Base-by-base conservation (phyloP, 2,329 filamentous ascomycete species). In the Pseudogymnoascus verrucosus region DNA sequence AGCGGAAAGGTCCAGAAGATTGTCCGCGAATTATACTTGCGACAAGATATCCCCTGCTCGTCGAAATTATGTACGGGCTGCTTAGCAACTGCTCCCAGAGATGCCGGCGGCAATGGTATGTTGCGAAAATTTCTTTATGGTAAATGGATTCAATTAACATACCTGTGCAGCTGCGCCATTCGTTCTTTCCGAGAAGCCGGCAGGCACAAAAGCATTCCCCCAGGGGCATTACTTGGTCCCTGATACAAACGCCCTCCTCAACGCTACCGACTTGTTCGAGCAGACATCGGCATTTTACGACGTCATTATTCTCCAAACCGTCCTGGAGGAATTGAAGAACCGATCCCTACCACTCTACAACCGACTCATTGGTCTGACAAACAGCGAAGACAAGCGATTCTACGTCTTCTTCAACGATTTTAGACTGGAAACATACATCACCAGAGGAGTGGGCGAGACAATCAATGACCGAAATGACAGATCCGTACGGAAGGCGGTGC, bases 371-470 rank as follows among this genome's bases (percentile, higher is more conserved):
- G 87, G 89, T 21, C 80, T 99, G 67, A 96, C 93, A 40, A 96
- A 93, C 77, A 96, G 93, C 72, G 92, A 96, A 71, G 92, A 96
- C 68, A 99, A 99, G 80, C 87, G 93, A 63, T 98, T 96, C 74
- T 97, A 98, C 73, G 91, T 99, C 62, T 99, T 99, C 75, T 98
- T 98, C 84, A 99, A 99, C 75, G 95, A 99, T 71, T 99, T 99
- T 73, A 85, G 93, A 61, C 80, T 93, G 40, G 96, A 99, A 76
- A 99, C 95, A 0, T 90, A 96, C 72, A 85, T 97, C 59, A 78
- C 83, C 28, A 84, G 95, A 66, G 83, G 87, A 19, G 76, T 82
- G 5, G 88, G 90, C 39, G 95, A 99, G 78, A 89, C 85, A 2
- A 95, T 99, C 76, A 99, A 99, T 74, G 95, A 99, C 75, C 85